These are phyloP conservation scores for Manihot esculenta DNA, from an alignment of 441 rosid species.

Conservation along the genomic window DNA sequence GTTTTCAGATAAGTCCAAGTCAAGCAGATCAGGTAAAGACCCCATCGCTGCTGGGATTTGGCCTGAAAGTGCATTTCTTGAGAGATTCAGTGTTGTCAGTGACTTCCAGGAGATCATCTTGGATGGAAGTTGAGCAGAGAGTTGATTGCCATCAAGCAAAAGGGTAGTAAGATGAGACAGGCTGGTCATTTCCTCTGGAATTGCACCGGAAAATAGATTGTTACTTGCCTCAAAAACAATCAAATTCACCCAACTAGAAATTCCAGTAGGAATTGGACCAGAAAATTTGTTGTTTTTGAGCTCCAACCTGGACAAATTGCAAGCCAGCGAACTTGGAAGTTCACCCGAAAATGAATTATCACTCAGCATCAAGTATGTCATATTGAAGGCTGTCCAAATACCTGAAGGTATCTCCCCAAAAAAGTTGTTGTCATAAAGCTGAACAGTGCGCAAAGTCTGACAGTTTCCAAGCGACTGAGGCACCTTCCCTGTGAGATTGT, in stretches of 20 bases:
- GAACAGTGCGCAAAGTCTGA: conserved; percentile 45
- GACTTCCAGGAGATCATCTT: conserved; percentile 64
- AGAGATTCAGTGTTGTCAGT: conserved; percentile 43
- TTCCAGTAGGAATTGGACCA: conserved; percentile 59
- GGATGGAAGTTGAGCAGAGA: conserved; percentile 67
- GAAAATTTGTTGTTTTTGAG: conserved; percentile 67
- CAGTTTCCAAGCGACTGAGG: conserved; percentile 72
- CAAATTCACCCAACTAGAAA: conserved; percentile 57
- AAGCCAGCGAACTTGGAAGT: conserved; percentile 54
- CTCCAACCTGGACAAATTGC: conserved; percentile 70
- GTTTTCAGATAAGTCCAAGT: conserved; percentile 73
- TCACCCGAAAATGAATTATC: conserved; percentile 64
- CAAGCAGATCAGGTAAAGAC: conserved; percentile 46
- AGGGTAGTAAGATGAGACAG: conserved; percentile 43
- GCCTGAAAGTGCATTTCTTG: conserved; percentile 72
- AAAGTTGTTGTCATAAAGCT: conserved; percentile 62
- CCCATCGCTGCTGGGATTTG: conserved; percentile 59
- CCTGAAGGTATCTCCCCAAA: conserved; percentile 70
- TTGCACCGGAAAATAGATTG: conserved; percentile 58
- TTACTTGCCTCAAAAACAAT: conserved; percentile 58
- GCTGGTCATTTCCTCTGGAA: conserved; percentile 59
- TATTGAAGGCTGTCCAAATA: conserved; percentile 58
- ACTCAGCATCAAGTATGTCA: conserved; percentile 57
- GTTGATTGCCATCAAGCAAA: conserved; percentile 52
- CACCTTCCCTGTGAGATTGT: conserved; percentile 62